These are phyloP conservation scores for Retiboletus flavoniger DNA, from an alignment of 1,284 basidiomycete species.

Conservation along the genomic window DNA sequence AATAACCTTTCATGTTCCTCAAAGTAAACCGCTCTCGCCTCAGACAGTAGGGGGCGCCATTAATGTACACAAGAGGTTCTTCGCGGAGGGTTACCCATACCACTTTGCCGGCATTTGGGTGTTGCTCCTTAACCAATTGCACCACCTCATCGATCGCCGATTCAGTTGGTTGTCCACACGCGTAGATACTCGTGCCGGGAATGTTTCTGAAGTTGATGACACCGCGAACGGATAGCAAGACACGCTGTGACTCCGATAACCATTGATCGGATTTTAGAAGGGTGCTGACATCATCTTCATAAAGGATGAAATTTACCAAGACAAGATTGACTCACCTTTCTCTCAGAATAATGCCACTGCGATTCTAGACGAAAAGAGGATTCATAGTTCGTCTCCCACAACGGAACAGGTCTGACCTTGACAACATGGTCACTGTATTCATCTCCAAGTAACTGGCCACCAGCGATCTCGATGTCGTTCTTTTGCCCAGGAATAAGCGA, in stretches of 20 bases:
- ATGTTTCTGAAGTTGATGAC: slow-evolving; percentile 95
- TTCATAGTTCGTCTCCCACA: neutral
- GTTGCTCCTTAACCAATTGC: slow-evolving; percentile 58
- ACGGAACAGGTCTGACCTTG: slow-evolving; percentile 49
- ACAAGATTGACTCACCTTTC: slow-evolving; percentile 58
- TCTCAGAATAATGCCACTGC: slow-evolving; percentile 90
- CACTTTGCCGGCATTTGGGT: slow-evolving; percentile 63
- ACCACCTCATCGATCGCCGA: slow-evolving; percentile 89
- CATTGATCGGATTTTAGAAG: slow-evolving; percentile 91
- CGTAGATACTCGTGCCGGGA: slow-evolving; percentile 82
- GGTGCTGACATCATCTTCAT: slow-evolving; percentile 49
- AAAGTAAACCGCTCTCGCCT: slow-evolving; percentile 78
- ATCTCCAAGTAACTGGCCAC: slow-evolving; percentile 86
- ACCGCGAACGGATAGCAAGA: slow-evolving; percentile 76
- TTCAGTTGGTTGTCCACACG: slow-evolving; percentile 89
- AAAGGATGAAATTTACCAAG: neutral
- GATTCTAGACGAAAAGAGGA: slow-evolving; percentile 51
- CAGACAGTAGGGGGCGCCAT: slow-evolving; percentile 80
- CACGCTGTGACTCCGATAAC: slow-evolving; percentile 67
- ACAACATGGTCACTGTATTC: slow-evolving; percentile 94
- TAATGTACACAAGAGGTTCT: slow-evolving; percentile 94
- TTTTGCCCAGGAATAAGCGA: slow-evolving; percentile 61
- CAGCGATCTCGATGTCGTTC: slow-evolving; percentile 77
- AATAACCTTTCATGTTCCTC: slow-evolving; percentile 80
- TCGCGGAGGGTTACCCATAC: slow-evolving; percentile 94